Evolutionary conservation across 2,329 filamentous ascomycete genomes (phyloP).

Genomic region (Tolypocladium amazonense): DNA sequence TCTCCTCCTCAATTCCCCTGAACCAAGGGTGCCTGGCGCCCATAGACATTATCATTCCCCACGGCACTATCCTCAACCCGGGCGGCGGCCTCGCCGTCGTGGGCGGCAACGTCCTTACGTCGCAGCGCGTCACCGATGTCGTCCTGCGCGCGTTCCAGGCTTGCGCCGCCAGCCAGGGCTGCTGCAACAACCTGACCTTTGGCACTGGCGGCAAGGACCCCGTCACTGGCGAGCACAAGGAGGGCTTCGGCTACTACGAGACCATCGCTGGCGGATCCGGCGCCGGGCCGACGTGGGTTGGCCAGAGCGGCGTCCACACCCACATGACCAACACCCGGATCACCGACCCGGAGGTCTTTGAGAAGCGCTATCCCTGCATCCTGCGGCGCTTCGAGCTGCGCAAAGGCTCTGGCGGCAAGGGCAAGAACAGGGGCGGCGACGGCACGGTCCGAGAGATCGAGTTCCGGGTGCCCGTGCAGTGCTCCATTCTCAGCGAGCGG

Average conservation of each 20-base stretch:
- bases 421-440: slow-evolving; percentile 60
- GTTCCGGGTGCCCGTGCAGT: slow-evolving; percentile 67
- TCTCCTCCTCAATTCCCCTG: slow-evolving; percentile 71
- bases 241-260: slow-evolving; percentile 78
- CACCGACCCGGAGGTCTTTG: slow-evolving; percentile 71
- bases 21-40: slow-evolving; percentile 79
- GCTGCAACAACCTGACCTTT: slow-evolving; percentile 79
- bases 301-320: slow-evolving; percentile 66
- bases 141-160: slow-evolving; percentile 72
- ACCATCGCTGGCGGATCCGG: slow-evolving; percentile 72
- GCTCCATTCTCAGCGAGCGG: slow-evolving; percentile 68
- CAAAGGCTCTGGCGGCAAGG: slow-evolving; percentile 41
- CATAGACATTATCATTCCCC: slow-evolving; percentile 63
- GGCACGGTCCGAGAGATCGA: slow-evolving; percentile 73
- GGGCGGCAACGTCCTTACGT: slow-evolving; percentile 72
- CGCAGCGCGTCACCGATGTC: slow-evolving; percentile 73
- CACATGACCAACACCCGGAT: slow-evolving; percentile 85
- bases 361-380: slow-evolving; percentile 58
- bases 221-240: slow-evolving; percentile 31
- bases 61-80: slow-evolving; percentile 62
- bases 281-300: slow-evolving; percentile 62
- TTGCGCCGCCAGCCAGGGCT: slow-evolving; percentile 69
- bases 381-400: slow-evolving; percentile 60
- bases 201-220: slow-evolving; percentile 64
- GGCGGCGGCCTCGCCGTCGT: slow-evolving; percentile 71